Evolutionary conservation across 306 rosid species (phyloP).

Genomic region (peach (Prunus persica)): Prunus_persica_NCBIv2 NC_034009.1:33956001-33956500

Average conservation of each 20-base stretch:
- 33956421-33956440: too few relatives aligned
- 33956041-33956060: slow-evolving; percentile 48
- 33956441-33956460: too few relatives aligned
- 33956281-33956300: not conserved
- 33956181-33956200: slow-evolving; percentile 90
- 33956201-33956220: slow-evolving; percentile 76
- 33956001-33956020: slow-evolving; percentile 60
- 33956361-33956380: not conserved
- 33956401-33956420: too few relatives aligned
- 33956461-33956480: too few relatives aligned
- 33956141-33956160: slow-evolving; percentile 73
- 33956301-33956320: too few relatives aligned
- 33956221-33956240: slow-evolving; percentile 42
- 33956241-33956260: slow-evolving; percentile 48
- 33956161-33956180: slow-evolving; percentile 65
- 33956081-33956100: slow-evolving; percentile 95
- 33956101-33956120: slow-evolving; percentile 89
- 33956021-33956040: slow-evolving; percentile 84
- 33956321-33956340: too few relatives aligned
- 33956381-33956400: too few relatives aligned
- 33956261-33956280: not conserved
- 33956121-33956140: slow-evolving; percentile 88
- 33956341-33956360: too few relatives aligned
- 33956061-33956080: slow-evolving; percentile 86
- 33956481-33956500: too few relatives aligned